Conservation (phyloP, 768 basidiomycete species). For the Chalciporus pseudorubinellus region DNA sequence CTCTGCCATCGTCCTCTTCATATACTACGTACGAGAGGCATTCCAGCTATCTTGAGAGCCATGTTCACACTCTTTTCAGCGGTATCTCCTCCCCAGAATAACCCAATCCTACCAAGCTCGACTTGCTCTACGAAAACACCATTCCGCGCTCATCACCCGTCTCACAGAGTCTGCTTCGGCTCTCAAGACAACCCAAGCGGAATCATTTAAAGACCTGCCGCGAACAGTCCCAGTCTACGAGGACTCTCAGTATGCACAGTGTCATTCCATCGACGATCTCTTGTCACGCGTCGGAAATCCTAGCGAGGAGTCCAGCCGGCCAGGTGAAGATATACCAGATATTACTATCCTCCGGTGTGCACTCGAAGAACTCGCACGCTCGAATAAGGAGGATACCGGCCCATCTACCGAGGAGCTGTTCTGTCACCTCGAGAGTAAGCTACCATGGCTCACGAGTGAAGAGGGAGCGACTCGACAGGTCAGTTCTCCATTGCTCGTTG, state of each 20-base stretch:
- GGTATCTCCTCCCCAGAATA: slow-evolving; percentile 67
- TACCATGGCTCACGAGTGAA: slow-evolving; percentile 56
- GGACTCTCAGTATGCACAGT: slow-evolving; percentile 40
- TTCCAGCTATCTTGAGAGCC: slow-evolving; percentile 2
- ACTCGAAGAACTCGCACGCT: slow-evolving; percentile 46
- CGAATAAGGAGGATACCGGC: slow-evolving; percentile 33
- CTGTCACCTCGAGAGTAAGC: slow-evolving; percentile 49
- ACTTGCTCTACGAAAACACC: slow-evolving; percentile 58
- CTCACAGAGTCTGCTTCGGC: slow-evolving; percentile 55
- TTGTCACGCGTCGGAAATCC: slow-evolving; percentile 14
- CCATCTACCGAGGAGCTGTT: slow-evolving; percentile 62
- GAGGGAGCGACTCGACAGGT: slow-evolving; percentile 59
- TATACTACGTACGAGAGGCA: slow-evolving; percentile 58
- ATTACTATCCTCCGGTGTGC: slow-evolving; percentile 64
- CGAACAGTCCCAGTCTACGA: slow-evolving; percentile 52
- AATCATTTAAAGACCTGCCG: slow-evolving; percentile 58
- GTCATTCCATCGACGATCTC: slow-evolving; percentile 44
- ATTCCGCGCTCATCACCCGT: slow-evolving; percentile 50
- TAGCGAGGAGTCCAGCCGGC: slow-evolving; percentile 13
- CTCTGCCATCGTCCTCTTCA: slow-evolving; percentile 52
- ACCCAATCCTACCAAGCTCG: slow-evolving; percentile 58
- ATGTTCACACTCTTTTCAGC: slow-evolving; percentile 38
- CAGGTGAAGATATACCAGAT: slow-evolving; percentile 38
- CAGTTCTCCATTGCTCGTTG: slow-evolving; percentile 9
- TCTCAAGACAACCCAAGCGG: slow-evolving; percentile 54